Evolutionary conservation across 140 eudicot genomes (phyloP), one percentile per base, ranked within the genome.

Genomic region (Erigeron philadelphicus): DNA sequence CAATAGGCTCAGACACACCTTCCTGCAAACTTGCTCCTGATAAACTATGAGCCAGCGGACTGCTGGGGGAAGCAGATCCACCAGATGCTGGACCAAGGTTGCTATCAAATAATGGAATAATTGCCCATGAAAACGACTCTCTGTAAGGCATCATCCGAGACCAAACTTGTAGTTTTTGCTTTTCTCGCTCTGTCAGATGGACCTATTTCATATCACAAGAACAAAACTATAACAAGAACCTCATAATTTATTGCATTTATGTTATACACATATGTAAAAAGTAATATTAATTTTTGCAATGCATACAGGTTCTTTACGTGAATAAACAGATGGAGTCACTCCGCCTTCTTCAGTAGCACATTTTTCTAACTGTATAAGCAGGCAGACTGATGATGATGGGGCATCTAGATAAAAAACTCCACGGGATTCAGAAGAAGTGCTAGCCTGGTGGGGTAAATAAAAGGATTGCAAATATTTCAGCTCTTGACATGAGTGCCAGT

Each of bases 331-430:
- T 58, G 98, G 84, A 64, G 96, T 81, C 44, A 89, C 89, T 48
- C 98, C 98, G 8, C 96, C 96, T 85, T 93, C 98, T 84, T 93
- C 98, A 61, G 96, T 84, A 47, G 95, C 98, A 81, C 95, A 88
- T 79, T 93, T 93, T 76, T 93, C 98, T 67, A 93, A 81, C 87
- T 93, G 98, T 67, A 93, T 81, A 70, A 93, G 88, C 76, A 93
- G 80, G 66, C 96, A 89, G 57, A 93, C 76, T 62, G 98, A 89
- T 74, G 98, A 90, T 84, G 98, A 93, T 42, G 98, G 96, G 52
- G 95, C 86, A 67, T 93, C 98, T 64, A 89, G 71, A 66, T 84
- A 82, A 71, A 93, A 93, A 76, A 93, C 76, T 64, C 97, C 95
- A 68, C 96, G 95, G 3, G 95, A 75, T 73, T 86, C 96, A 78